Evolutionary conservation across 805 yeast species (phyloP), one percentile per base, ranked within the genome.

Genomic region (Wickerhamomyces rabaulensis): DNA sequence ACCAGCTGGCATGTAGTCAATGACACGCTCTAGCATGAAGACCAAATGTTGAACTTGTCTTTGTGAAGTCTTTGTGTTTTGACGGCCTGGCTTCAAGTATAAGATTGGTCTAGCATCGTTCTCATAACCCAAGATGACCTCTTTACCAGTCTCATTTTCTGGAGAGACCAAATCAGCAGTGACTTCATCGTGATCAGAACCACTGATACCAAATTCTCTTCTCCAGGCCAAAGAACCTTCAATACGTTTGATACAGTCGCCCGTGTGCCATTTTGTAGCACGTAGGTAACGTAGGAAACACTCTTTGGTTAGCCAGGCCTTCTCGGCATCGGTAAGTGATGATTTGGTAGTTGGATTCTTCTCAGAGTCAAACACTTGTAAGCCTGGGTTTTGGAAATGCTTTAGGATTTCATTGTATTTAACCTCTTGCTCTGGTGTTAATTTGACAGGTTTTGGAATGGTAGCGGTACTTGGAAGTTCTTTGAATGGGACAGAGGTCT

Each of bases 41-140:
- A 94, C 97, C 62, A 92, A 73, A 63, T 89, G 96, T 66, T 91
- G 95, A 17, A 92, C 96, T 63, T 92, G 98, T 52, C 91, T 77
- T 51, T 81, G 82, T 1, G 94, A 80, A 3, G 91, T 79, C 60
- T 87, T 87, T 15, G 99, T 92, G 68, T 92, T 92, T 67, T 92
- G 98, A 60, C 95, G 78, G 9, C 97, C 97, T 0, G 95, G 95
- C 65, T 87, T 85, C 63, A 92, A 75, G 64, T 92, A 92, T 38
- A 92, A 69, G 58, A 97, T 90, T 4, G 98, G 97, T 60, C 98
- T 78, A 17, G 83, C 76, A 59, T 84, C 88, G 55, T 82, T 82
- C 61, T 94, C 98, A 62, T 69, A 92, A 19, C 99, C 98, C 40
- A 94, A 69, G 43, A 91, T 80, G 22, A 91, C 84, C 64, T 90